Conservation (phyloP, 2,329 filamentous ascomycete genomes). For the Nothopassalora personata region DNA sequence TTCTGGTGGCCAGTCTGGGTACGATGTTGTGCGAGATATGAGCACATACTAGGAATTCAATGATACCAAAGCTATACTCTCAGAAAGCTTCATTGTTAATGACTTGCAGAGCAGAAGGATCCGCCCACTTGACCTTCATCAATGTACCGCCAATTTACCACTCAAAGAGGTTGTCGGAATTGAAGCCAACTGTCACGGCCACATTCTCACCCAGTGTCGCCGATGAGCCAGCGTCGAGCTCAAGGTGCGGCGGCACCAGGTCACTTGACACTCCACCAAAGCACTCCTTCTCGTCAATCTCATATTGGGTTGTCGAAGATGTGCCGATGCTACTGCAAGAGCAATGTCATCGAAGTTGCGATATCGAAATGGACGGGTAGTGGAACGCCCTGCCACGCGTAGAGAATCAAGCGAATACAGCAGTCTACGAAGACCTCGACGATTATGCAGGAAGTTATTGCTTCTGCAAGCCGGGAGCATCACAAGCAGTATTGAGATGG, state of each 20-base stretch:
- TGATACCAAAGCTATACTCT: conserved; percentile 31
- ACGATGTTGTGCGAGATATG: conserved; percentile 27
- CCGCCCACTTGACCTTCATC: conserved; percentile 35
- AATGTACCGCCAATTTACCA: conserved; percentile 38
- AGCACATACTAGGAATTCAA: conserved; percentile 26
- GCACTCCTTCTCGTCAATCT: conserved; percentile 33
- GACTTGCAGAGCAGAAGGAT: conserved; percentile 37
- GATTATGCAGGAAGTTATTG: neutral
- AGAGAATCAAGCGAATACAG: neutral
- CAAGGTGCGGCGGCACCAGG: conserved; percentile 33
- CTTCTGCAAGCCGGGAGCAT: neutral
- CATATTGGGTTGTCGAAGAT: conserved; percentile 32
- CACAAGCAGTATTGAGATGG: neutral
- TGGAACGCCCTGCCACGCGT: neutral
- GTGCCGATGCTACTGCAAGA: conserved; percentile 25
- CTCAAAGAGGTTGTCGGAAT: conserved; percentile 31
- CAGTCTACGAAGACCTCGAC: neutral
- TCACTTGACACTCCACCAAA: conserved; percentile 33
- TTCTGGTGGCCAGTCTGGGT: neutral
- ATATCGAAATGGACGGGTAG: neutral
- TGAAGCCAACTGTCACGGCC: conserved; percentile 28
- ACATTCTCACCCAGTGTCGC: conserved; percentile 9
- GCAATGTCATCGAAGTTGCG: too few species aligned
- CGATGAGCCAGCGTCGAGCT: conserved; percentile 21
- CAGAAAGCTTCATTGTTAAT: conserved; percentile 30